These are phyloP conservation scores for slime mould (Dictyostelium discoideum) DNA, from an alignment of 78 protist species.

Conservation along the genomic window dicty_2.7 NC_007091.3:4732501-4733000, in stretches of 20 bases:
- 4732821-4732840: slow-evolving; percentile 19
- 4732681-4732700: not conserved
- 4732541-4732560: slow-evolving; percentile 63
- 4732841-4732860: slow-evolving; percentile 5
- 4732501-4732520: slow-evolving; percentile 38
- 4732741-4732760: not conserved
- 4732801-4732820: not conserved
- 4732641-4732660: not conserved
- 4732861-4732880: not conserved
- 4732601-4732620: slow-evolving; percentile 28
- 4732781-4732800: not conserved
- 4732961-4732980: slow-evolving; percentile 82
- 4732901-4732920: slow-evolving; percentile 33
- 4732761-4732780: not conserved
- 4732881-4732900: not conserved
- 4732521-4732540: slow-evolving; percentile 39
- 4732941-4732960: slow-evolving; percentile 62
- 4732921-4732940: slow-evolving; percentile 28
- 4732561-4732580: slow-evolving; percentile 26
- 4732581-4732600: slow-evolving; percentile 53
- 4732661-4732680: not conserved
- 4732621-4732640: not conserved
- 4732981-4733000: slow-evolving; percentile 68
- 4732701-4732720: not conserved
- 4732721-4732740: not conserved